phyloP scores from a whole-genome alignment of 2,329 filamentous ascomycete genomes.

The Fusarium austroafricanum region DNA sequence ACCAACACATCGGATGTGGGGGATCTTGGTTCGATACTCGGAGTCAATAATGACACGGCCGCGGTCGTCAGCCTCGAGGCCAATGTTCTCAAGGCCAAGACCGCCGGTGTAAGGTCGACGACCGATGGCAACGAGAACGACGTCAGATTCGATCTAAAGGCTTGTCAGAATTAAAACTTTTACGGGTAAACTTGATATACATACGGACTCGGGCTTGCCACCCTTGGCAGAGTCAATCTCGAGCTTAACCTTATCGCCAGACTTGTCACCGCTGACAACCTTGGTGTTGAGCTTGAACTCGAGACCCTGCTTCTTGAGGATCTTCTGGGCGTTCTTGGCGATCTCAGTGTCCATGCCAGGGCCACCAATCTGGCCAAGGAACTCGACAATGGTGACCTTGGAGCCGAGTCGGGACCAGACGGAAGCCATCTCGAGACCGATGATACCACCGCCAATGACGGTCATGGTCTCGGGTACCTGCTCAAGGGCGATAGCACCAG shows the following conservation, averaged over 20 bases:
- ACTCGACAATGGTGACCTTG: slow-evolving; percentile 98
- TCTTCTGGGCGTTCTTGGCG: slow-evolving; percentile 90
- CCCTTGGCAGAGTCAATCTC: slow-evolving; percentile 93
- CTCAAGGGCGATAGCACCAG: slow-evolving; percentile 88
- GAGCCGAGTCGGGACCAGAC: slow-evolving; percentile 95
- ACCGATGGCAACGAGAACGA: slow-evolving; percentile 96
- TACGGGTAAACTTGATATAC: slow-evolving; percentile 49
- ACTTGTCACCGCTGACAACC: slow-evolving; percentile 86
- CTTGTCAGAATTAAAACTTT: slow-evolving; percentile 37
- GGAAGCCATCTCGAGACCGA: slow-evolving; percentile 97
- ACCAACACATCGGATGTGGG: slow-evolving; percentile 96
- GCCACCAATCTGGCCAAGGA: slow-evolving; percentile 93
- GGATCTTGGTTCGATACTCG: slow-evolving; percentile 97
- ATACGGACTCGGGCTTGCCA: slow-evolving; percentile 90
- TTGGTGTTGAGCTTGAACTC: slow-evolving; percentile 99
- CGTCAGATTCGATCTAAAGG: slow-evolving; percentile 86
- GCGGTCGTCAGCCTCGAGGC: slow-evolving; percentile 89
- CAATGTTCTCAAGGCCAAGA: slow-evolving; percentile 93
- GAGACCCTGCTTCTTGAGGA: slow-evolving; percentile 94
- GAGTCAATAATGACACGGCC: slow-evolving; percentile 97
- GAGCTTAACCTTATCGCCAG: slow-evolving; percentile 81
- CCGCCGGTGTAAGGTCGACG: slow-evolving; percentile 93
- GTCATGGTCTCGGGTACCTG: slow-evolving; percentile 96
- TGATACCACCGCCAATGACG: slow-evolving; percentile 98
- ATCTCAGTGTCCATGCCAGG: slow-evolving; percentile 98